Conservation (phyloP, 2,329 filamentous ascomycete genomes). For the Coniochaeta prunicola region DNA sequence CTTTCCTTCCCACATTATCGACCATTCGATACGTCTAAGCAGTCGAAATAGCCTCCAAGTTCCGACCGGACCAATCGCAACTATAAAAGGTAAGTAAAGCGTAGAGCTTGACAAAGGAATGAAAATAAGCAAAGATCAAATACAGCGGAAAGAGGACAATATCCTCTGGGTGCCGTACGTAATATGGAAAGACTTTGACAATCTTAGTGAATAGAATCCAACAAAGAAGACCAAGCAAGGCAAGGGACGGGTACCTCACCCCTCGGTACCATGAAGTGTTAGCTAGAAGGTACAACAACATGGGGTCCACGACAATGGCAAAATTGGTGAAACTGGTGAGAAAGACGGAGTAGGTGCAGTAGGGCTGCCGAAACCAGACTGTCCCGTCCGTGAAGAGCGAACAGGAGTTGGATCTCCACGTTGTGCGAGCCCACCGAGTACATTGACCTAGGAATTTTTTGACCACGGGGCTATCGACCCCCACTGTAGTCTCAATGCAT, state of each 20-base stretch:
- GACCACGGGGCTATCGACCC: conserved; percentile 19
- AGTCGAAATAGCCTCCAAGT: conserved; percentile 19
- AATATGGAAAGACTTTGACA: conserved; percentile 48
- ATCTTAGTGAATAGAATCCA: conserved; percentile 50
- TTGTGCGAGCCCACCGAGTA: conserved; percentile 50
- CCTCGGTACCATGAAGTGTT: conserved; percentile 7
- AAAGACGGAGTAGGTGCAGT: conserved; percentile 50
- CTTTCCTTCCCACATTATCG: too few species aligned
- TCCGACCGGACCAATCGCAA: conserved; percentile 31
- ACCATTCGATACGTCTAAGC: too few species aligned
- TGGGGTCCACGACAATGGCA: conserved; percentile 42
- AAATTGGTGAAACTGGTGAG: conserved; percentile 47
- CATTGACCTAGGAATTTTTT: conserved; percentile 44
- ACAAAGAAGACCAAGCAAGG: conserved; percentile 11
- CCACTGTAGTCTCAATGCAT: conserved; percentile 44
- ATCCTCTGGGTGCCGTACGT: conserved; percentile 43
- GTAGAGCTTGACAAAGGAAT: conserved; percentile 50
- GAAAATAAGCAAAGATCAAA: conserved; percentile 48
- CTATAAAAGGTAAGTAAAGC: conserved; percentile 45
- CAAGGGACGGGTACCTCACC: not conserved
- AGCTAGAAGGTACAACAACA: conserved; percentile 26
- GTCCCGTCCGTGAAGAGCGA: conserved; percentile 32
- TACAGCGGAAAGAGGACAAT: conserved; percentile 39
- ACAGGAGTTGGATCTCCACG: conserved; percentile 47
- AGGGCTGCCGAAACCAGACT: conserved; percentile 37